These are phyloP conservation scores for Phylloporus sp. DNA, from an alignment of 768 basidiomycete genomes.

Conservation along the genomic window DNA sequence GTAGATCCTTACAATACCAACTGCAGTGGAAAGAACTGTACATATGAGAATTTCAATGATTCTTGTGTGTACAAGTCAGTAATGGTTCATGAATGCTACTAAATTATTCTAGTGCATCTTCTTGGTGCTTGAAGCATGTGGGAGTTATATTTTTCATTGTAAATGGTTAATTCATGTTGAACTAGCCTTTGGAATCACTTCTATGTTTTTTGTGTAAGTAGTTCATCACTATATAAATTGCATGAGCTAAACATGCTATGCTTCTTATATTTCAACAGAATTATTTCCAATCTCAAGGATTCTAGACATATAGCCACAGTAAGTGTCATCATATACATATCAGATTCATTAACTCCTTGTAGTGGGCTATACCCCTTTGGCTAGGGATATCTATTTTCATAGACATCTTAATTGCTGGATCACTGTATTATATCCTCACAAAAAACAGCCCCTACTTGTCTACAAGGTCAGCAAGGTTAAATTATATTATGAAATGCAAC, in stretches of 20 bases:
- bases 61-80: slow-evolving; percentile 15
- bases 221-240: background rate
- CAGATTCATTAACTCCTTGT: background rate
- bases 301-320: background rate
- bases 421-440: slow-evolving; percentile 14
- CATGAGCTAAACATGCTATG: background rate
- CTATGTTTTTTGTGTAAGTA: slow-evolving; percentile 13
- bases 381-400: slow-evolving; percentile 17
- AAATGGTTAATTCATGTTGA: slow-evolving; percentile 1
- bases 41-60: slow-evolving; percentile 2
- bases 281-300: background rate
- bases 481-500: background rate
- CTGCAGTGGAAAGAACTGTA: slow-evolving; percentile 9
- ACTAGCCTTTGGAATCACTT: slow-evolving; percentile 16
- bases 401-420: slow-evolving; percentile 24
- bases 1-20: background rate
- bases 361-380: slow-evolving; percentile 24
- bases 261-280: background rate
- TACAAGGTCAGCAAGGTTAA: slow-evolving; percentile 7
- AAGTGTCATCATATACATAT: background rate
- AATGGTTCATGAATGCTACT: background rate
- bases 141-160: background rate
- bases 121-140: slow-evolving; percentile 21
- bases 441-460: slow-evolving; percentile 4
- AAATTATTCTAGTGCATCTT: slow-evolving; percentile 12